Conservation (phyloP, 805 yeast species). For the Blastobotrys americana region DNA sequence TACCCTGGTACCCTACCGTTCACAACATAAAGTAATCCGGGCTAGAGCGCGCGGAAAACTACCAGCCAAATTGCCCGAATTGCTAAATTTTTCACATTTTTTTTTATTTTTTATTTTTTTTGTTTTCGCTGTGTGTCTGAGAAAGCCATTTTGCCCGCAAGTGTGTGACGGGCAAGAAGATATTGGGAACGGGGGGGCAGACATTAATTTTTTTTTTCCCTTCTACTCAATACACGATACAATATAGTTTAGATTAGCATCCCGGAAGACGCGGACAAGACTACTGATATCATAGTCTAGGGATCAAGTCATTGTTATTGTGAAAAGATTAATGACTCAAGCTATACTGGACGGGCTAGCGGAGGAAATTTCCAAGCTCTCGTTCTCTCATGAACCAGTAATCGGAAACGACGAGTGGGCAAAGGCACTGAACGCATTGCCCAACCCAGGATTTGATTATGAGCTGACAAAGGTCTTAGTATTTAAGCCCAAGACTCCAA, state of each 20-base stretch:
- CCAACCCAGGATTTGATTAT: constrained; percentile 10
- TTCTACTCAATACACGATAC: too few relatives aligned
- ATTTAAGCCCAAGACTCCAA: constrained; percentile 88
- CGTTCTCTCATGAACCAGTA: constrained; percentile 17
- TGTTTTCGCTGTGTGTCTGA: background rate
- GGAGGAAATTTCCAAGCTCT: constrained; percentile 4
- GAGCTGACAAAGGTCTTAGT: constrained; percentile 59
- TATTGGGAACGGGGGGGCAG: too few relatives aligned
- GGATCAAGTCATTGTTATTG: too few relatives aligned
- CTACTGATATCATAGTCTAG: too few relatives aligned
- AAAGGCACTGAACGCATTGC: constrained; percentile 7
- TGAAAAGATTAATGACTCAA: background rate
- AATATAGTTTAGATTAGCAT: too few relatives aligned
- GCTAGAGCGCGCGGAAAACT: too few relatives aligned
- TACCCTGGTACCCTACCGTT: background rate
- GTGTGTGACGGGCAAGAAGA: background rate
- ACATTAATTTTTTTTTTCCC: too few relatives aligned
- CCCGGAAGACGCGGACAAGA: too few relatives aligned
- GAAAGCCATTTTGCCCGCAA: background rate
- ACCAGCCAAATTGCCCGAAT: too few relatives aligned
- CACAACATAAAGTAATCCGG: too few relatives aligned
- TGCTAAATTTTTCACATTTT: background rate
- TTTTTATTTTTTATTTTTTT: background rate
- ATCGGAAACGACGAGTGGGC: constrained; percentile 21
- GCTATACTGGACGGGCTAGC: constrained; percentile 2